A percentile compares a stretch with the other conserved stretches of the same genome.
Conservation (phyloP, 371 early-diverging fungal genomes). For the Mucor velutinosus region DNA sequence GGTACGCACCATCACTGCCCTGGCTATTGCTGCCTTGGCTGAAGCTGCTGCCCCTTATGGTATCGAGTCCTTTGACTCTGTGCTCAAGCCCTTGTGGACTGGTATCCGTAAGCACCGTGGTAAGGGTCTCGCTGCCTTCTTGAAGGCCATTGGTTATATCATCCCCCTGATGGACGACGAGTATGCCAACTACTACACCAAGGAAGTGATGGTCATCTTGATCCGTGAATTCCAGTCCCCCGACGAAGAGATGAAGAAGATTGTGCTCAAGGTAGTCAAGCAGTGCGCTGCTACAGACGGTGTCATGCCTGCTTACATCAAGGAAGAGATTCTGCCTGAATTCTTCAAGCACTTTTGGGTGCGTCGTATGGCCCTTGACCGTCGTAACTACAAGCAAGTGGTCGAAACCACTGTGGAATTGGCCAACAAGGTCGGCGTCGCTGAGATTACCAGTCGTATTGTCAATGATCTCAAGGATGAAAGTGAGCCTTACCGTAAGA, state of each 20-base stretch:
- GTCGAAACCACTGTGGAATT: conserved; percentile 96
- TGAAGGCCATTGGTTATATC: conserved; percentile 97
- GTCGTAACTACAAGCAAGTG: conserved; percentile 88
- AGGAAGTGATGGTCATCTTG: conserved; percentile 89
- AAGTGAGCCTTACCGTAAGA: conserved; percentile 91
- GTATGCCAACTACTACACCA: conserved; percentile 91
- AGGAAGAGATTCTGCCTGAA: conserved; percentile 89
- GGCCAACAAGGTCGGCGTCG: conserved; percentile 91
- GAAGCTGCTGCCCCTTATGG: conserved; percentile 98
- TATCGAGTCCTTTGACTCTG: conserved; percentile 94
- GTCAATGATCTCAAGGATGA: conserved; percentile 95
- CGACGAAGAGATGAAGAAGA: conserved; percentile 98
- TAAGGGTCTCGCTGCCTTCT: conserved; percentile 95
- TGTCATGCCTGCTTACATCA: conserved; percentile 83
- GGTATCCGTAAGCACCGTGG: conserved; percentile 96
- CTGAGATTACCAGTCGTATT: conserved; percentile 84
- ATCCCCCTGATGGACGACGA: conserved; percentile 97
- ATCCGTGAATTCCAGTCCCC: conserved; percentile 96
- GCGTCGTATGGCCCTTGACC: conserved; percentile 95
- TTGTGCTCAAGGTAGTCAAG: conserved; percentile 95
- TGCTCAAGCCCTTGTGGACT: conserved; percentile 89
- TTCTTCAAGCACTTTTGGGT: conserved; percentile 98
- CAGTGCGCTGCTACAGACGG: conserved; percentile 96
- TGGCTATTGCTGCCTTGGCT: conserved; percentile 94
- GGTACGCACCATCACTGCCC: conserved; percentile 93